Conservation (phyloP, 1,284 basidiomycete species). For the Mycosarcoma maydis region DNA sequence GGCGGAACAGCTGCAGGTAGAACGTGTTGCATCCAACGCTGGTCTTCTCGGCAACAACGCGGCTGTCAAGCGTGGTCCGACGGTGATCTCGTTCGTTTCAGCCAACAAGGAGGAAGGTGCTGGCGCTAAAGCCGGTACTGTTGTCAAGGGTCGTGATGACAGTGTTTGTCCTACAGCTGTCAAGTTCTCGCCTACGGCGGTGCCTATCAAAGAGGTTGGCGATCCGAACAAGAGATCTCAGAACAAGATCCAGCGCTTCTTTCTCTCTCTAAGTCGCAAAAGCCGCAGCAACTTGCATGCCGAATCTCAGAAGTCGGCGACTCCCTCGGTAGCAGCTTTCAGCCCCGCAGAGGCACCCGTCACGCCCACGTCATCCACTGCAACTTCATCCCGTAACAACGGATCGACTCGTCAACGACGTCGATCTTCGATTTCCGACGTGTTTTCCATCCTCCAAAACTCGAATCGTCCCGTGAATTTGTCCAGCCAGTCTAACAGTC, state of each 20-base stretch:
- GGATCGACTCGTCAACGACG: constrained; percentile 4
- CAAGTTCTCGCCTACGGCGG: too few relatives aligned
- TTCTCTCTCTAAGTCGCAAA: constrained; percentile 29
- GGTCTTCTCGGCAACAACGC: constrained; percentile 2
- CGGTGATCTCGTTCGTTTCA: constrained; percentile 24
- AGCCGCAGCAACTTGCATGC: not conserved
- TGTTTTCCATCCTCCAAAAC: constrained; percentile 25
- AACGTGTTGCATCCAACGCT: not conserved
- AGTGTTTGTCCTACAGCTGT: too few relatives aligned
- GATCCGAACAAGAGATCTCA: constrained; percentile 5
- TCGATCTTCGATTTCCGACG: constrained; percentile 25
- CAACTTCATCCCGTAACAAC: constrained; percentile 2
- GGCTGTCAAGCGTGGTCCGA: constrained; percentile 19
- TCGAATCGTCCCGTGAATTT: too few relatives aligned
- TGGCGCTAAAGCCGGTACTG: not conserved
- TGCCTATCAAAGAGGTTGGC: not conserved
- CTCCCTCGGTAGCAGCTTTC: not conserved
- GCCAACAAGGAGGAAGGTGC: not conserved
- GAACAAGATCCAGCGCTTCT: constrained; percentile 38
- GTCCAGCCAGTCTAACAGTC: too few relatives aligned
- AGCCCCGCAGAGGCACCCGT: not conserved
- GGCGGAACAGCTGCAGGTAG: constrained; percentile 19
- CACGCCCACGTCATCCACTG: not conserved
- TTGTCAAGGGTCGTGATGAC: not conserved
- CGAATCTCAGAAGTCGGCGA: not conserved